A percentile compares a stretch with the other conserved stretches of the same genome.
phyloP scores from a whole-genome alignment of 176 grass and related monocot genomes.

The Saccharum spontaneum region DNA sequence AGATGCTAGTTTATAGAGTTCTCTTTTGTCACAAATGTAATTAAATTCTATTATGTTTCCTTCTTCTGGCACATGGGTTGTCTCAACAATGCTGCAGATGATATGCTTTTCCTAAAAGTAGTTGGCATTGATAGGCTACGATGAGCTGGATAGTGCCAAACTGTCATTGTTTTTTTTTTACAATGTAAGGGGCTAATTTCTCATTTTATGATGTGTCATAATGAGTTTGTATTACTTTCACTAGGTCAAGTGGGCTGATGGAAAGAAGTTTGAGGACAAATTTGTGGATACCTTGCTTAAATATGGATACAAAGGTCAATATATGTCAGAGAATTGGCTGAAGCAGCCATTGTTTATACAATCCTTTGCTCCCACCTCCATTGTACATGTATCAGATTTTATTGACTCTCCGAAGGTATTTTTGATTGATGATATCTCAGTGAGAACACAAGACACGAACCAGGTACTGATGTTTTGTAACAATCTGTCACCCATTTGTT shows the following conservation, averaged over 20 bases:
- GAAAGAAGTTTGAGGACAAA: constrained; percentile 90
- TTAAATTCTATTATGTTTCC: background rate
- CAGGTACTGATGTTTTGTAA: constrained; percentile 53
- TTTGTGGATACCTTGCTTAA: constrained; percentile 81
- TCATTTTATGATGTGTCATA: constrained; percentile 17
- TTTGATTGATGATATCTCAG: constrained; percentile 64
- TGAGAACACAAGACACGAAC: constrained; percentile 93
- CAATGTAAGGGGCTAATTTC: background rate
- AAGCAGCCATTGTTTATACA: constrained; percentile 95
- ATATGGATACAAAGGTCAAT: constrained; percentile 88
- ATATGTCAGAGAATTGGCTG: constrained; percentile 84
- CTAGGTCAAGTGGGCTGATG: constrained; percentile 86
- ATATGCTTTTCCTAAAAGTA: constrained; percentile 19
- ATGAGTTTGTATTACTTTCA: constrained; percentile 36
- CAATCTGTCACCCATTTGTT: constrained; percentile 8
- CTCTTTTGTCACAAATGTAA: background rate
- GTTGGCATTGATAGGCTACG: background rate
- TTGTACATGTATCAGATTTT: constrained; percentile 76
- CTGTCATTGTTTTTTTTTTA: background rate
- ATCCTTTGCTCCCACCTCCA: constrained; percentile 87
- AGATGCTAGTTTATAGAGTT: background rate
- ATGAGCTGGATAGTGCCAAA: constrained; percentile 13
- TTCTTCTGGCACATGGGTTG: background rate
- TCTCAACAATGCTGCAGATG: background rate
- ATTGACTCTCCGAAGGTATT: constrained; percentile 85